A percentile compares a stretch with the other conserved stretches of the same genome.
phyloP scores from a whole-genome alignment of 148 eudicot species.

The Amaranthus palmeri region DNA sequence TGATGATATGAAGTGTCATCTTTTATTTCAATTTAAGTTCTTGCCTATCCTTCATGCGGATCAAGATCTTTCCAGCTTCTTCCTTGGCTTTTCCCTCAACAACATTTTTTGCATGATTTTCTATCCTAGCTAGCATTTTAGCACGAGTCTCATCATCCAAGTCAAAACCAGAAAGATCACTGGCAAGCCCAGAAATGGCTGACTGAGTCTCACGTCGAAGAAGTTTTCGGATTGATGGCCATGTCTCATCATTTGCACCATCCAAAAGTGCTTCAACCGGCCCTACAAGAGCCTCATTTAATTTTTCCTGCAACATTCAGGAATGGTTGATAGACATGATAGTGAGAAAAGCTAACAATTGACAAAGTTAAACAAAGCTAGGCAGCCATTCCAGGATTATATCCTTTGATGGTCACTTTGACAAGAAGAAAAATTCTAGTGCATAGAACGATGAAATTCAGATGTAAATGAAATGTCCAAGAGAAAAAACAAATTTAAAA shows the following conservation, averaged over 20 bases:
- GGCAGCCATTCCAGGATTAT: neutral
- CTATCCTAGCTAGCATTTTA: slow-evolving; percentile 60
- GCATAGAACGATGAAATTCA: neutral
- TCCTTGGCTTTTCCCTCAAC: slow-evolving; percentile 87
- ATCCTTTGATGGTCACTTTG: neutral
- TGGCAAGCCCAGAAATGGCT: slow-evolving; percentile 65
- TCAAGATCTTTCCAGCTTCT: slow-evolving; percentile 85
- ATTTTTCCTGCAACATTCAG: slow-evolving; percentile 47
- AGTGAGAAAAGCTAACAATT: no score
- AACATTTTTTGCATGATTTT: slow-evolving; percentile 65
- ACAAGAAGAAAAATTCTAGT: neutral
- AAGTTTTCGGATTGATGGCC: slow-evolving; percentile 91
- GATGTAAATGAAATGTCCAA: neutral
- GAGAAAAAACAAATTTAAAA: neutral
- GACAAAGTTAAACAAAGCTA: neutral
- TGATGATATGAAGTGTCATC: neutral
- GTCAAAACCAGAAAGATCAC: slow-evolving; percentile 73
- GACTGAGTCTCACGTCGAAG: slow-evolving; percentile 68
- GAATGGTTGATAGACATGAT: slow-evolving; percentile 8
- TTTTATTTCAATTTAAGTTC: slow-evolving; percentile 1
- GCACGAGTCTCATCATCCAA: slow-evolving; percentile 62
- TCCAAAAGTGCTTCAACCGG: slow-evolving; percentile 96
- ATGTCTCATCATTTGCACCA: slow-evolving; percentile 81
- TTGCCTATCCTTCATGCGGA: slow-evolving; percentile 94
- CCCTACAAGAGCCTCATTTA: slow-evolving; percentile 71